phyloP scores from a whole-genome alignment of 192 early-diverging fungal genomes.

The Umbelopsis vinacea region DNA sequence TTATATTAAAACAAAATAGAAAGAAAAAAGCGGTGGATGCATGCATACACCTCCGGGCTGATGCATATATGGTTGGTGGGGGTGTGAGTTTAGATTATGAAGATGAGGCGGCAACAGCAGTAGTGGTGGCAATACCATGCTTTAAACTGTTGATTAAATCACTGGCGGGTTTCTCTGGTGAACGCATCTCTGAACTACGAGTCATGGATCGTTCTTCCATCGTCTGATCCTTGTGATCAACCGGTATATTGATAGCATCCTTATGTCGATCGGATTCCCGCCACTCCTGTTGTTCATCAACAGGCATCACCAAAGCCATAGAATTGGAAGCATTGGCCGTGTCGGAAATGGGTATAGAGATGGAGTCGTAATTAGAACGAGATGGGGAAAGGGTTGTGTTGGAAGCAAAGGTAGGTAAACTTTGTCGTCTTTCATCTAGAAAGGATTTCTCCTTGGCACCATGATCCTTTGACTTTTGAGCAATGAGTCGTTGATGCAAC shows the following conservation, averaged over 20 bases:
- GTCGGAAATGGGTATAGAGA: constrained; percentile 22
- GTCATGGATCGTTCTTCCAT: neutral
- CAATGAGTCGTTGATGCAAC: constrained; percentile 32
- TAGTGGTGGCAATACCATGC: constrained; percentile 17
- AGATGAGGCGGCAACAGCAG: constrained; percentile 12
- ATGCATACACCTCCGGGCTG: neutral
- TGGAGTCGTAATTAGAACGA: constrained; percentile 18
- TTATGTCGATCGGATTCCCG: neutral
- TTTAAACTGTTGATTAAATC: constrained; percentile 13
- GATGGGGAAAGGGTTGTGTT: neutral
- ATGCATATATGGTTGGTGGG: no score
- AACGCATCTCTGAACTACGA: neutral
- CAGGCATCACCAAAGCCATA: constrained; percentile 12
- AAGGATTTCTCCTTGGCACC: constrained; percentile 3
- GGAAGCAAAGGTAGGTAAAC: neutral
- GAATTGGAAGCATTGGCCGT: neutral
- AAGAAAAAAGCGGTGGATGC: neutral
- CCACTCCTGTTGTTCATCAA: constrained; percentile 5
- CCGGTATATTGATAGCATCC: constrained; percentile 18
- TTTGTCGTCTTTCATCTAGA: constrained; percentile 21
- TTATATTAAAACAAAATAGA: neutral
- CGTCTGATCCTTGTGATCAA: neutral
- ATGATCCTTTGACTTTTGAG: constrained; percentile 26
- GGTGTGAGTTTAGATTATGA: neutral
- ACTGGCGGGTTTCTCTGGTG: constrained; percentile 6